phyloP scores from a whole-genome alignment of 2,329 filamentous ascomycete species.

The Geosmithia flava region DNA sequence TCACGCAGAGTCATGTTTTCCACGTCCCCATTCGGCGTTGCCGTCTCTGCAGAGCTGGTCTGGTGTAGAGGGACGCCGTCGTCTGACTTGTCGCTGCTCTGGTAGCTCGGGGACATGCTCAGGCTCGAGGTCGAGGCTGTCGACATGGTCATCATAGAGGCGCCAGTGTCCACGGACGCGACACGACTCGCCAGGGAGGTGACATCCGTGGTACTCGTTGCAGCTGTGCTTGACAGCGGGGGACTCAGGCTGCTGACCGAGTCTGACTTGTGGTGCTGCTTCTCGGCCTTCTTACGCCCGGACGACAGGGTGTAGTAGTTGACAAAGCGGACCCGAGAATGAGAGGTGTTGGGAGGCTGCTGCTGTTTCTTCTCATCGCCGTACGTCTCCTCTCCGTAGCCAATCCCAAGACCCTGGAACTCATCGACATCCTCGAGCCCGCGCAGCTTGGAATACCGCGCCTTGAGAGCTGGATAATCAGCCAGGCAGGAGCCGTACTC shows the following conservation, averaged over 20 bases:
- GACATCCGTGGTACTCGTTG: not conserved
- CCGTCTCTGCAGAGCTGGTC: too few species aligned
- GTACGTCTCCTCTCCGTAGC: not conserved
- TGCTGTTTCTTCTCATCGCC: not conserved
- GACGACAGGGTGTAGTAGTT: conserved; percentile 89
- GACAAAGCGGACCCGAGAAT: conserved; percentile 58
- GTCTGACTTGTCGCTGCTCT: too few species aligned
- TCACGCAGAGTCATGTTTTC: not conserved
- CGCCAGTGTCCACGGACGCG: not conserved
- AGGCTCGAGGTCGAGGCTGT: too few species aligned
- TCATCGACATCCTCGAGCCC: conserved; percentile 61
- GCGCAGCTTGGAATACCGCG: conserved; percentile 57
- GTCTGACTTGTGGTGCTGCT: not conserved
- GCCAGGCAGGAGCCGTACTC: conserved; percentile 76
- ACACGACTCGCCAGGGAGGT: not conserved
- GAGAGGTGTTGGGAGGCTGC: not conserved
- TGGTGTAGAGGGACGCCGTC: too few species aligned
- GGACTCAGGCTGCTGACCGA: not conserved
- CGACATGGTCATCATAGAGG: not conserved
- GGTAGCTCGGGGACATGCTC: not conserved
- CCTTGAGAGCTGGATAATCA: conserved; percentile 58
- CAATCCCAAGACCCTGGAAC: conserved; percentile 14
- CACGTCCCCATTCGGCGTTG: not conserved
- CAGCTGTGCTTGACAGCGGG: not conserved
- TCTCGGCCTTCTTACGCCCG: conserved; percentile 46